These are phyloP conservation scores for Symmetrospora coprosmae DNA, from an alignment of 768 basidiomycete species.

Conservation along the genomic window DNA sequence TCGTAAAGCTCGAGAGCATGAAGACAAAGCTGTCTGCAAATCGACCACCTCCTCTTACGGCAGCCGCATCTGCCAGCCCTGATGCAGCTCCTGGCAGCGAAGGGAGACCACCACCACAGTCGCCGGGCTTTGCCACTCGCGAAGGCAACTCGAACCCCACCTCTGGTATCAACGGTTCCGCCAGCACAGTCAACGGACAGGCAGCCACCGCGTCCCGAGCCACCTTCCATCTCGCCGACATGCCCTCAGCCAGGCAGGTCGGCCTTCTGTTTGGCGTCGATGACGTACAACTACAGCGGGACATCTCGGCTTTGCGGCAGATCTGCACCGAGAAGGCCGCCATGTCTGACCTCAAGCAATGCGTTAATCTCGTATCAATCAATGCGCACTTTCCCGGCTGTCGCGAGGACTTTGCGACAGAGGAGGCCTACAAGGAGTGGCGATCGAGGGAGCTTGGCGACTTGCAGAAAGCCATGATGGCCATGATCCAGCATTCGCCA, in stretches of 20 bases:
- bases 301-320: conserved; percentile 53
- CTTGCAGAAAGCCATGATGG: conserved; percentile 73
- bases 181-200: no score
- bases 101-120: no score
- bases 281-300: conserved; percentile 52
- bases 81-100: no score
- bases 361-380: conserved; percentile 77
- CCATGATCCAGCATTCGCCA: conserved; percentile 41
- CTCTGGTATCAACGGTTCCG: no score
- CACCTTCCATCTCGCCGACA: conserved; percentile 51
- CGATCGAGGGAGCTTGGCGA: conserved; percentile 62
- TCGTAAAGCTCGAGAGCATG: conserved; percentile 33
- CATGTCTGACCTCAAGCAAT: conserved; percentile 46
- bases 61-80: no score
- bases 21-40: conserved; percentile 10
- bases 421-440: conserved; percentile 74
- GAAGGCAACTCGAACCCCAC: no score
- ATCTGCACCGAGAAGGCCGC: conserved; percentile 55
- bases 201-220: no score
- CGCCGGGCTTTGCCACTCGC: no score
- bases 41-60: no score
- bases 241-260: conserved; percentile 59
- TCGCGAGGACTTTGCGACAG: conserved; percentile 69
- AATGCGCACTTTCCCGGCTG: conserved; percentile 69
- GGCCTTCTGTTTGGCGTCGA: conserved; percentile 61